Evolutionary conservation across 208 protist genomes (phyloP).

Genomic region (Trypanosomatidae sp.): DNA sequence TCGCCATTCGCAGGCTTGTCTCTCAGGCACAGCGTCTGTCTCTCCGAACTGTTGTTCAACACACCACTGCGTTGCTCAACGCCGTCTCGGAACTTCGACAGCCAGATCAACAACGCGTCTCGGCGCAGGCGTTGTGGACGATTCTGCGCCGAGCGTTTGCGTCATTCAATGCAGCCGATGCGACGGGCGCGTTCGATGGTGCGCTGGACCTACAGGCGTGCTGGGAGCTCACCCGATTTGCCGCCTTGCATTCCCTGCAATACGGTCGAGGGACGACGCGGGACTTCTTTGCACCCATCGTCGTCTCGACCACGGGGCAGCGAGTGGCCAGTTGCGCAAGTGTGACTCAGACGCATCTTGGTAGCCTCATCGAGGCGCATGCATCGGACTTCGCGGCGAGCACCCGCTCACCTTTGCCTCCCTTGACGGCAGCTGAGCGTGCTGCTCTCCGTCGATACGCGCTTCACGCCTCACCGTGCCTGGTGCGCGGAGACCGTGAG

Average conservation of each 20-base stretch:
- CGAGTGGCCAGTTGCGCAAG: background rate
- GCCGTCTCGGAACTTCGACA: conserved; percentile 21
- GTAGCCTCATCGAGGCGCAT: background rate
- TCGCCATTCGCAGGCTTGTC: conserved; percentile 7
- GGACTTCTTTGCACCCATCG: conserved; percentile 7
- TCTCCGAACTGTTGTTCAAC: conserved; percentile 14
- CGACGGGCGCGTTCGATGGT: background rate
- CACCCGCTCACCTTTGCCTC: background rate
- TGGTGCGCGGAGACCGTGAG: conserved; percentile 17
- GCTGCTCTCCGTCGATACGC: conserved; percentile 17
- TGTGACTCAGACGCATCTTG: background rate
- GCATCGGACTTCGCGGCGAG: background rate
- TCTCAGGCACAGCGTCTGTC: background rate
- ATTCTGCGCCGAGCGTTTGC: conserved; percentile 11
- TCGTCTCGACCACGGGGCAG: background rate
- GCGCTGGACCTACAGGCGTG: conserved; percentile 8
- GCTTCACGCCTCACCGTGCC: conserved; percentile 12
- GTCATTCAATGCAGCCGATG: background rate
- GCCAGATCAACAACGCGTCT: conserved; percentile 26
- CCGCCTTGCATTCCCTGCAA: conserved; percentile 10
- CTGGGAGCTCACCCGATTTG: conserved; percentile 10
- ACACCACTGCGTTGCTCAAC: conserved; percentile 25
- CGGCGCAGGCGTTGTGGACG: conserved; percentile 16
- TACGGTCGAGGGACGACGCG: conserved; percentile 11
- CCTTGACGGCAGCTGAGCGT: background rate